These are phyloP conservation scores for Cladosporium colombiae DNA, from an alignment of 2,329 filamentous ascomycete species.

Conservation along the genomic window DNA sequence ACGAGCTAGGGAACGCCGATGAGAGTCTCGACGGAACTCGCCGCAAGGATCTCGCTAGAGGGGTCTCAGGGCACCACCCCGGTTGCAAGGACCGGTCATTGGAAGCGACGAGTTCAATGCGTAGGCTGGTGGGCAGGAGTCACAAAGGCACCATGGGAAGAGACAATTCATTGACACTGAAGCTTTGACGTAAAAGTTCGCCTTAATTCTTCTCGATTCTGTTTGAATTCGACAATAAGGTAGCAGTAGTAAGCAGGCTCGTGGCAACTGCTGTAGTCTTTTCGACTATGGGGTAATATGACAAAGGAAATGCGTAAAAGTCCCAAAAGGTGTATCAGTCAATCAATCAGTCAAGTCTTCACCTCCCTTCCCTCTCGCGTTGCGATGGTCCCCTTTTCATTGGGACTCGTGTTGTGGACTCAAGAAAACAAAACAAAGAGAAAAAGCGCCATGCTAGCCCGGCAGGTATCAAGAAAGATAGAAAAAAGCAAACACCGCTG, in stretches of 20 bases:
- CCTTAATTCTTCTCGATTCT: background rate
- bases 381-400: background rate
- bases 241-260: background rate
- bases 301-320: slow-evolving; percentile 19
- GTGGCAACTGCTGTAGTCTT: slow-evolving; percentile 4
- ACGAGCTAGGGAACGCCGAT: background rate
- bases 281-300: slow-evolving; percentile 9
- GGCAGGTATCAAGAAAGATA: slow-evolving; percentile 8
- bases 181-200: background rate
- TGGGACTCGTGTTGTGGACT: background rate
- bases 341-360: slow-evolving; percentile 10
- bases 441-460: slow-evolving; percentile 15
- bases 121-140: background rate
- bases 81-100: background rate
- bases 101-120: background rate
- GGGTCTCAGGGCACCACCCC: background rate
- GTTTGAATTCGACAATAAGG: background rate
- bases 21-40: background rate
- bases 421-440: slow-evolving; percentile 6
- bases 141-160: background rate
- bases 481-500: background rate
- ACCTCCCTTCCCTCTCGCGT: background rate
- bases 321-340: slow-evolving; percentile 17
- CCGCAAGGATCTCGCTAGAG: background rate
- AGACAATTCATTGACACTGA: background rate